These are phyloP conservation scores for Saccharum hybrid DNA, from an alignment of 202 grass and related monocot species.

Conservation along the genomic window DNA sequence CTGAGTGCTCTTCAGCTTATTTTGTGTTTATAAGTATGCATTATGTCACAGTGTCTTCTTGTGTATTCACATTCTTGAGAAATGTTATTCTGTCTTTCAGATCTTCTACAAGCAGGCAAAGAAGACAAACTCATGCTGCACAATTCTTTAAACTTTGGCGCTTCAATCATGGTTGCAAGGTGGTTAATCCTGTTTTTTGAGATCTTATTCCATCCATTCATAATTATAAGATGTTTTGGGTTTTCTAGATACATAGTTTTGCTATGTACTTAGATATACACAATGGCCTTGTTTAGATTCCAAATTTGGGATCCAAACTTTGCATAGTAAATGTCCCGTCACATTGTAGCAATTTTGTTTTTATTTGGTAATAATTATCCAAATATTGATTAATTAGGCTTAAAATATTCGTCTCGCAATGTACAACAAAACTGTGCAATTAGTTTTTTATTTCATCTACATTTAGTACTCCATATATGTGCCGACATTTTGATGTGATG, in stretches of 20 bases:
- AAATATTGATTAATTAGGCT: too few species aligned
- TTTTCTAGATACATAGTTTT: background rate
- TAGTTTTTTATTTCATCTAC: too few species aligned
- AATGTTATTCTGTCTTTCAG: constrained; percentile 48
- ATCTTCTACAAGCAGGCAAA: constrained; percentile 99
- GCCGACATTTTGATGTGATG: too few species aligned
- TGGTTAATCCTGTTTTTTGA: constrained; percentile 17
- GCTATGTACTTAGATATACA: background rate
- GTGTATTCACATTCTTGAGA: constrained; percentile 18
- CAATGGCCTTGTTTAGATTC: too few species aligned
- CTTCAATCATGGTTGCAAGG: constrained; percentile 36
- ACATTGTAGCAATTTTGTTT: too few species aligned
- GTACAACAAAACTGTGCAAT: too few species aligned
- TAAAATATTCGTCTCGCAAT: too few species aligned
- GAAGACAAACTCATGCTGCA: constrained; percentile 96
- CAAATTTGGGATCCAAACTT: too few species aligned
- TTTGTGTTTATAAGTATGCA: background rate
- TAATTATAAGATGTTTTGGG: background rate
- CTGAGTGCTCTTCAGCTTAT: background rate
- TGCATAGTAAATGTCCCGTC: too few species aligned
- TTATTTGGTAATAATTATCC: too few species aligned
- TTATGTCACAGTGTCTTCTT: constrained; percentile 27
- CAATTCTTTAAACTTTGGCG: constrained; percentile 58
- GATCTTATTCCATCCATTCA: background rate
- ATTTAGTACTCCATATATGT: too few species aligned